Base-by-base conservation (phyloP, 2,329 filamentous ascomycete species). In the Stachybotrys elegans region DNA sequence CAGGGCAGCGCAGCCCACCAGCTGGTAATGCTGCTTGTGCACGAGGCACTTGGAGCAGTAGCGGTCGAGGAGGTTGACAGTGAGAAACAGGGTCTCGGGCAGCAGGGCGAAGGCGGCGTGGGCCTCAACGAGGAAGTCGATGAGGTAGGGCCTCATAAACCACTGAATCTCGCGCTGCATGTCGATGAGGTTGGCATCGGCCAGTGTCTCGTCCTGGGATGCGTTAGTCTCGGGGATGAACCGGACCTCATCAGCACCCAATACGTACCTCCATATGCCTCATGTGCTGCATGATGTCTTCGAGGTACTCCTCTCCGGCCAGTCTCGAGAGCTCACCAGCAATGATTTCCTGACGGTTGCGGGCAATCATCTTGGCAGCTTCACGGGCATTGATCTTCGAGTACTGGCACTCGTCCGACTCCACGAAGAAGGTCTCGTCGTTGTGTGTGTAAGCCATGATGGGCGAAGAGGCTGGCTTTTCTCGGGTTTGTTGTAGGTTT, bases 121-220 rank as follows among this genome's bases (percentile, higher is more conserved):
- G 41, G 92, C 93, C 77, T 98, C 93, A 58, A 97, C 86, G 54
- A 98, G 80, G 70, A 98, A 98, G 72, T 98, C 93, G 62, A 98
- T 87, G 27, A 98, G 83, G 67, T 96, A 97, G 1, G 93, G 93
- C 58, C 93, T 78, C 93, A 98, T 98, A 71, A 94, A 97, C 93
- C 93, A 98, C 65, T 97, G 90, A 51, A 98, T 97, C 76, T 98
- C 93, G 53, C 91, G 90, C 70, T 98, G 93, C 68, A 97, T 96
- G 66, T 98, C 93, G 65, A 98, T 98, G 27, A 94, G 90, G 66
- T 92, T 92, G 64, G 95, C 92, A 67, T 98, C 93, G 43, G 93
- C 88, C 53, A 97, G 75, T 22, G 93, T 97, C 69, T 94, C 86
- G 59, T 84, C 79, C 78, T 80, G 37, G 35, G 20, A 23, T 40